Conservation (phyloP, 192 early-diverging fungal species). For the Chytriomyces hyalinus region DNA sequence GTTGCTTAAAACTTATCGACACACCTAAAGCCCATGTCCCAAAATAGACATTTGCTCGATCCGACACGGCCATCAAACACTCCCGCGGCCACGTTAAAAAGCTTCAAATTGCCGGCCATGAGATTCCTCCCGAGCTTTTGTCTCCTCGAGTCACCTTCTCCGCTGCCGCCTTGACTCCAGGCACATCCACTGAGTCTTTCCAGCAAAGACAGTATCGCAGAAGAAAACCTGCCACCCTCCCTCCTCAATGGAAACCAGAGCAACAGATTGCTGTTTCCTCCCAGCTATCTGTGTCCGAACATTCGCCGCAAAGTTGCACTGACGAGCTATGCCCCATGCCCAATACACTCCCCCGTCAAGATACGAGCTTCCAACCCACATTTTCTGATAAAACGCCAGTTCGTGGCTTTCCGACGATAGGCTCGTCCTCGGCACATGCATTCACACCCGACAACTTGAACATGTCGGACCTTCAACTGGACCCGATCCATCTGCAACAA, state of each 20-base stretch:
- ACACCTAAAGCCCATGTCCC: background rate
- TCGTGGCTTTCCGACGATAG: too few relatives aligned
- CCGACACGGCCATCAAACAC: slow-evolving; percentile 32
- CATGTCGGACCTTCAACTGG: too few relatives aligned
- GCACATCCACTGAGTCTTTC: background rate
- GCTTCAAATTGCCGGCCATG: slow-evolving; percentile 23
- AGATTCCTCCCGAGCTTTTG: slow-evolving; percentile 14
- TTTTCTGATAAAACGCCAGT: too few relatives aligned
- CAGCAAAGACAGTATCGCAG: background rate
- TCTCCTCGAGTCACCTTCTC: slow-evolving; percentile 5
- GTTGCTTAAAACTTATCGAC: background rate
- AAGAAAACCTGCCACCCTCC: background rate
- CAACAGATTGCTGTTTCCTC: background rate
- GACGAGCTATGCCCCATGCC: too few relatives aligned
- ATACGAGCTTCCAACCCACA: too few relatives aligned
- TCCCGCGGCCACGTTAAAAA: slow-evolving; percentile 20
- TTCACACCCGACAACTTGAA: too few relatives aligned
- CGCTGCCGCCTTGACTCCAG: background rate
- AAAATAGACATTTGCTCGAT: slow-evolving; percentile 15
- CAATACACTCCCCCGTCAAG: too few relatives aligned
- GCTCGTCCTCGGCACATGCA: too few relatives aligned
- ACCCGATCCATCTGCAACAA: too few relatives aligned
- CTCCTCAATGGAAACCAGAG: background rate
- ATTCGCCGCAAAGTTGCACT: too few relatives aligned
- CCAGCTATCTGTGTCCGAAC: too few relatives aligned